These are phyloP conservation scores for Maudiozyma turicensis DNA, from an alignment of 805 yeast genomes.

Conservation along the genomic window DNA sequence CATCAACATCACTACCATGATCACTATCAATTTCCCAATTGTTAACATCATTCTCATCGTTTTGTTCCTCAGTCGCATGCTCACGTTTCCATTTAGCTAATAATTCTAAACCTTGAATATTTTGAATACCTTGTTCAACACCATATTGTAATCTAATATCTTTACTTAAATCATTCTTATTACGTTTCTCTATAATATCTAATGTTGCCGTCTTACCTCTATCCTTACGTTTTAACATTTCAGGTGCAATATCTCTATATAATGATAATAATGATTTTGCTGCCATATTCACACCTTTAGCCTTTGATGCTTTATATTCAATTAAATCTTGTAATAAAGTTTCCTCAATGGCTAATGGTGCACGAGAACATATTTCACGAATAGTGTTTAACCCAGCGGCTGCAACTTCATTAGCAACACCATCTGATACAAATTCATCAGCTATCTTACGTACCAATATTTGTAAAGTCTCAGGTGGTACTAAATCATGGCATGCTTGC, in stretches of 20 bases:
- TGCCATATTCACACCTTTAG: slow-evolving; percentile 91
- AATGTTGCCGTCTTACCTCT: slow-evolving; percentile 89
- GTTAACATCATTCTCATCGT: slow-evolving; percentile 54
- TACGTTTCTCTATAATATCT: slow-evolving; percentile 55
- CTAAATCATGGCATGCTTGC: slow-evolving; percentile 92
- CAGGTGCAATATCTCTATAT: slow-evolving; percentile 93
- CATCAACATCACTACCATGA: slow-evolving; percentile 46
- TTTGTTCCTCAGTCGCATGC: slow-evolving; percentile 42
- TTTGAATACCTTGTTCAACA: slow-evolving; percentile 44
- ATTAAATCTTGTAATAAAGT: slow-evolving; percentile 80
- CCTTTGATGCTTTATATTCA: slow-evolving; percentile 85
- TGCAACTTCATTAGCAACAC: slow-evolving; percentile 96
- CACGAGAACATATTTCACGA: slow-evolving; percentile 85
- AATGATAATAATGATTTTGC: slow-evolving; percentile 79
- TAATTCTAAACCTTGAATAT: slow-evolving; percentile 86
- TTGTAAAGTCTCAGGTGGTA: slow-evolving; percentile 85
- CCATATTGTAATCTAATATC: slow-evolving; percentile 51
- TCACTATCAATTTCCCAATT: slow-evolving; percentile 48
- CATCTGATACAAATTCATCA: slow-evolving; percentile 95
- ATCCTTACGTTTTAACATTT: slow-evolving; percentile 81
- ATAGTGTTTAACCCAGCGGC: slow-evolving; percentile 96
- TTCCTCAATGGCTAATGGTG: slow-evolving; percentile 88
- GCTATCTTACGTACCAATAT: slow-evolving; percentile 86
- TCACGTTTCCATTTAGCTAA: slow-evolving; percentile 65
- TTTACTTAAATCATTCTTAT: slow-evolving; percentile 8